Evolutionary conservation across 2,329 filamentous ascomycete genomes (phyloP), one percentile per base, ranked within the genome.

Genomic region (Ophiostoma triangulosporum): DNA sequence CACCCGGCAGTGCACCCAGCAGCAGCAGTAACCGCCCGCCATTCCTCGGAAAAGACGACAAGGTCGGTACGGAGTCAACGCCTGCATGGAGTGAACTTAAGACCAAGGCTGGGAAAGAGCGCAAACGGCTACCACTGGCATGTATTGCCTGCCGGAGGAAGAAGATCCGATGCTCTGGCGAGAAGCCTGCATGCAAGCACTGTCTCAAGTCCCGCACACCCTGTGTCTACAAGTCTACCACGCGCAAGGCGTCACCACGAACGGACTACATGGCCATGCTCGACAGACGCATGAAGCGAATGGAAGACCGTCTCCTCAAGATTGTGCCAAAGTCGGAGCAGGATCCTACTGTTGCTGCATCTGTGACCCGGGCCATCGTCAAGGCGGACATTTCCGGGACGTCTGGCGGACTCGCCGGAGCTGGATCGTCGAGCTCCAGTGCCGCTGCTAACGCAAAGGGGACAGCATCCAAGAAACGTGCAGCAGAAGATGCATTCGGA

Each of bases 241-340:
- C 90, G 4, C 78, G 93, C 56, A 97, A 97, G 67, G 89, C 91
- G 1, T 89, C 90, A 3, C 93, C 93, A 3, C 78, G 93, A 51
- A 97, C 93, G 17, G 93, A 97, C 68, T 97, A 97, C 68, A 97
- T 97, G 93, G 89, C 90, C 40, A 97, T 97, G 89, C 72, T 97
- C 62, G 93, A 97, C 69, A 96, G 95, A 69, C 80, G 93, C 52
- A 68, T 97, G 60, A 96, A 95, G 72, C 78, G 91, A 54, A 97
- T 97, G 93, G 93, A 98, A 68, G 91, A 97, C 63, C 84, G 91
- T 54, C 93, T 97, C 58, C 94, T 97, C 70, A 95, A 95, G 66
- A 84, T 91, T 55, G 85, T 97, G 27, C 91, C 93, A 0, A 95
- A 91, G 64, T 79, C 88, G 40, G 89, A 94, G 58, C 77, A 87